Base-by-base conservation (phyloP, 805 yeast species). In the Lipomyces sp. region DNA sequence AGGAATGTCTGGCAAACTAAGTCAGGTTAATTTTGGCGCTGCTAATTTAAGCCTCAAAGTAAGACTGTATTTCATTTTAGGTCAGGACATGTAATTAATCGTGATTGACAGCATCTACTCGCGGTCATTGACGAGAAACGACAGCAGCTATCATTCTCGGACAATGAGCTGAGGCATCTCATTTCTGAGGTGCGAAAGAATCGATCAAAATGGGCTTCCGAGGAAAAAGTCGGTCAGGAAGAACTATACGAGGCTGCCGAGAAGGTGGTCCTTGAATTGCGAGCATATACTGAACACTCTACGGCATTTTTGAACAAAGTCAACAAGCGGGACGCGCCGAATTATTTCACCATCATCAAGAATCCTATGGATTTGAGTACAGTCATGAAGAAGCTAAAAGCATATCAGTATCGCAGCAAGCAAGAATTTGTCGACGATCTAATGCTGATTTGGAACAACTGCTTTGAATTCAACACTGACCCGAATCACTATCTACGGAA, bases 241-340 rank as follows among this genome's bases (percentile, higher is more conserved):
- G 99, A 95, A 66, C 75, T 93, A 21, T 93, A 93, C 64, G 98
- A 95, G 61, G 96, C 97, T 0, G 91, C 97, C 63, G 99, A 93
- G 62, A 90, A 89, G 63, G 98, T 93, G 1, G 90, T 91, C 0
- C 71, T 83, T 57, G 98, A 93, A 62, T 71, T 93, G 29, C 77
- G 98, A 63, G 86, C 91, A 5, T 87, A 84, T 60, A 91, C 98
- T 0, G 97, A 93, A 63, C 98, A 93, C 68, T 89, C 97, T 0
- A 89, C 97, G 1, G 95, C 98, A 0, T 93, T 93, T 64, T 74
- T 93, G 59, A 93, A 90, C 69, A 86, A 87, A 64, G 99, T 93
- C n/a, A 87, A 93, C 51, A 93, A 93, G 65, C 77, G 98, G 49
- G 99, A 93, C 63, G 99, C 99, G 0, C 99, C 98, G 6, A 93